Percentiles rank a stretch among this genome's conserved stretches.
Conservation (phyloP, 2,329 filamentous ascomycete genomes). For the Zymoseptoria ardabiliae region DNA sequence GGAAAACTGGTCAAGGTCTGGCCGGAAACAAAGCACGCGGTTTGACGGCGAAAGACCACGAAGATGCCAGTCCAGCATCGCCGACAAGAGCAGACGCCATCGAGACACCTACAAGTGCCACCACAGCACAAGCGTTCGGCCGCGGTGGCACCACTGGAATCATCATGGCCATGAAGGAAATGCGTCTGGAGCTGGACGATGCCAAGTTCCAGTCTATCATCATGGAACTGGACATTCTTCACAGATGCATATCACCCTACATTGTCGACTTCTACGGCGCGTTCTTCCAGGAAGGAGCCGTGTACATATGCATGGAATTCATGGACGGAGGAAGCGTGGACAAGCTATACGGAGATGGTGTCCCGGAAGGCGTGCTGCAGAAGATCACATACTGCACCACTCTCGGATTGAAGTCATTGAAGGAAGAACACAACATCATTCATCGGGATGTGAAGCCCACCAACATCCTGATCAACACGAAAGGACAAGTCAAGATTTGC, state of each 20-base stretch:
- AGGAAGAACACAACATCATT: slow-evolving; percentile 98
- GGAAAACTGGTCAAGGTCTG: slow-evolving; percentile 53
- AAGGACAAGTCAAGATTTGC: slow-evolving; percentile 93
- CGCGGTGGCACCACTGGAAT: slow-evolving; percentile 58
- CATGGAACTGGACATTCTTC: slow-evolving; percentile 93
- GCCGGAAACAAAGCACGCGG: slow-evolving; percentile 50
- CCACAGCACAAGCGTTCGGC: slow-evolving; percentile 12
- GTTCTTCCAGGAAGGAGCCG: slow-evolving; percentile 97
- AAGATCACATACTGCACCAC: slow-evolving; percentile 89
- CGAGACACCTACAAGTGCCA: slow-evolving; percentile 12
- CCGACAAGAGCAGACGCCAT: slow-evolving; percentile 27
- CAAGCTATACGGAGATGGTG: slow-evolving; percentile 84
- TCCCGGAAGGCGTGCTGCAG: slow-evolving; percentile 78
- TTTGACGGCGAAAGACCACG: slow-evolving; percentile 14
- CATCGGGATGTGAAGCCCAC: slow-evolving; percentile 98
- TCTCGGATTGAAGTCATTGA: slow-evolving; percentile 84
- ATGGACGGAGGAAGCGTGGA: slow-evolving; percentile 99
- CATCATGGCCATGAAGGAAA: slow-evolving; percentile 99
- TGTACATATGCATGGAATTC: slow-evolving; percentile 98
- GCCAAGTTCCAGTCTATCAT: slow-evolving; percentile 95
- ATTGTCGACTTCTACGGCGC: slow-evolving; percentile 99
- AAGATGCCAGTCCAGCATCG: slow-evolving; percentile 13
- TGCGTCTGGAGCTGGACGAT: slow-evolving; percentile 89
- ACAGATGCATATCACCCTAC: slow-evolving; percentile 88
- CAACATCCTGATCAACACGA: slow-evolving; percentile 89